Base-by-base conservation (phyloP, 805 yeast genomes). In the Brettanomyces naardenensis region DNA sequence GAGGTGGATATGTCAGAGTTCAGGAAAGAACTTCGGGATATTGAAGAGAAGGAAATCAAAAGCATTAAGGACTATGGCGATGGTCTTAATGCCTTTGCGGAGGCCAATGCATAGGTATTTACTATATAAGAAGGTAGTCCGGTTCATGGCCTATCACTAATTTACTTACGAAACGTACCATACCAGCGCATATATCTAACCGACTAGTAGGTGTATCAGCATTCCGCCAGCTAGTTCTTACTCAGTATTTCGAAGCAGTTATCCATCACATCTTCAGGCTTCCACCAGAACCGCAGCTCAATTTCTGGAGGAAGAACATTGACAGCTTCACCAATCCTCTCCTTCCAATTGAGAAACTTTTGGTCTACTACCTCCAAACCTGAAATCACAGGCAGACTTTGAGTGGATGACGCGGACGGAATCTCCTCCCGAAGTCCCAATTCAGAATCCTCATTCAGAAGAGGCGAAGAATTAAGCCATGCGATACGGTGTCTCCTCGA, bases 11-110 rank as follows among this genome's bases (percentile, higher is more conserved):
- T 75, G 62, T 63, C 77, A 19, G 69, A 67, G 51, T 75, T 75
- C 61, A 71, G 73, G 55, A 65, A 66, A 44, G 69, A 66, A 20
- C 61, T 77, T 44, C 80, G 77, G 23, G 82, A 75, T 20, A 74
- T 69, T 31, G 62, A 52, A 26, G 71, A 61, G 23, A 67, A 65
- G 10, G 78, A 75, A 28, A 75, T 67, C 28, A 54, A 46, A 22
- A 73, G 64, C 28, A 70, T 78, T 46, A 80, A 74, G 55, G 89
- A 80, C 59, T 80, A 80, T 48, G 89, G 89, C 54, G 86, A 81
- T 58, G 89, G 86, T 53, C 39, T 52, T 7, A 47, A 51, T 36
- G 70, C 66, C 5, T 59, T 61, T 44, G 53, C 56, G 11, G 60
- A 52, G 35, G 57, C 62, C 23, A 52, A 55, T 31, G 36, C 31